Conservation (phyloP, 495 filamentous ascomycete genomes). For the Letharia lupina region DNA sequence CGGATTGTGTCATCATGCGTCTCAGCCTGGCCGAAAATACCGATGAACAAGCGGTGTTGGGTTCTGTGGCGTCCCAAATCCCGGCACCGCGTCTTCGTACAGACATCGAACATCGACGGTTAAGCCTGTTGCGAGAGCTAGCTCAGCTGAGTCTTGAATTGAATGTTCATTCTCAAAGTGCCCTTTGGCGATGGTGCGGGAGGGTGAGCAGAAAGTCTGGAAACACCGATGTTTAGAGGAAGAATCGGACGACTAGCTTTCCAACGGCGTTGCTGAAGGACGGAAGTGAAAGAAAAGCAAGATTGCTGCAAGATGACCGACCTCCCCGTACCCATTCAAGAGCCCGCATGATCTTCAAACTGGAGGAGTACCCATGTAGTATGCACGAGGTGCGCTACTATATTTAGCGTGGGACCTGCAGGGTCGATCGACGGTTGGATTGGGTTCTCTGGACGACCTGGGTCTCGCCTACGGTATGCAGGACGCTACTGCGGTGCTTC, state of each 20-base stretch:
- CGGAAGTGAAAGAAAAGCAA: background rate
- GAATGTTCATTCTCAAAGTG: background rate
- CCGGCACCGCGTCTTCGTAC: background rate
- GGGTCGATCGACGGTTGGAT: background rate
- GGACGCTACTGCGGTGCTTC: background rate
- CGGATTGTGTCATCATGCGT: background rate
- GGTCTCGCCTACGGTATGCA: background rate
- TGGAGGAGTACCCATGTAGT: background rate
- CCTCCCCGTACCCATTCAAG: background rate
- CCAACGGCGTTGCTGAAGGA: background rate
- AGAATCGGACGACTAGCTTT: background rate
- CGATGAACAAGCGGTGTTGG: background rate
- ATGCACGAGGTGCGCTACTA: constrained; percentile 3
- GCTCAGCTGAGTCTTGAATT: background rate
- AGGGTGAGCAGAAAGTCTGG: background rate
- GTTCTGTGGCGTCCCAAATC: background rate
- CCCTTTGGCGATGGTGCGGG: background rate
- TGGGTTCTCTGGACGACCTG: background rate
- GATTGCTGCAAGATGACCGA: background rate
- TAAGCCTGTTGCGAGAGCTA: background rate
- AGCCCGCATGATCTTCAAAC: background rate
- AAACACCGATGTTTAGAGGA: background rate
- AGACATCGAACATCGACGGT: background rate
- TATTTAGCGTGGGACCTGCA: constrained; percentile 3
- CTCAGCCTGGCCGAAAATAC: background rate